These are phyloP conservation scores for Vitis rupestris DNA, from an alignment of 164 flowering plant species.

Conservation along the genomic window DNA sequence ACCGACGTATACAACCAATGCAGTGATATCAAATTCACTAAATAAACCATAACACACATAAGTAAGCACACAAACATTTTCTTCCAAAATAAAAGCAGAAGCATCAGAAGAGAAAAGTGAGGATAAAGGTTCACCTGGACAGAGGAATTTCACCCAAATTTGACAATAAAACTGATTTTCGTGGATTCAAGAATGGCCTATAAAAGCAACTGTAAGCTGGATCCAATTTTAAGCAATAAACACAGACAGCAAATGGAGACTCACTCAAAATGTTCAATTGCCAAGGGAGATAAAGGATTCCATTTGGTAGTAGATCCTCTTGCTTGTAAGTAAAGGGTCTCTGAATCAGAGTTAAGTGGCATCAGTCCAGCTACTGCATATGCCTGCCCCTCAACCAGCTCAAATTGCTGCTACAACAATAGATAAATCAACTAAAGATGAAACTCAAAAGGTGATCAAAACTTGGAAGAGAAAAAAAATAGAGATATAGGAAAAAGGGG, in stretches of 20 bases:
- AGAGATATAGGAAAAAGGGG: not conserved
- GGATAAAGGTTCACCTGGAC: slow-evolving; percentile 52
- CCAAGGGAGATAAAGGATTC: slow-evolving; percentile 48
- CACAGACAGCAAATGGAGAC: slow-evolving; percentile 18
- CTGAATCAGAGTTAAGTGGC: slow-evolving; percentile 53
- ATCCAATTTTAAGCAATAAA: slow-evolving; percentile 7
- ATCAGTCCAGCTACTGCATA: slow-evolving; percentile 63
- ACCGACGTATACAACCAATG: slow-evolving; percentile 72
- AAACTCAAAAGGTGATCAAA: slow-evolving; percentile 1
- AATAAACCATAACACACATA: slow-evolving; percentile 13
- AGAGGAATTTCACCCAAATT: slow-evolving; percentile 76
- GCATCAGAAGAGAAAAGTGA: slow-evolving; percentile 8
- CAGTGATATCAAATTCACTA: slow-evolving; percentile 95
- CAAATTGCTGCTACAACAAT: slow-evolving; percentile 43
- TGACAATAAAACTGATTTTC: slow-evolving; percentile 52
- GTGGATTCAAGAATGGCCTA: slow-evolving; percentile 83
- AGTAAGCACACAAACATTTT: slow-evolving; percentile 12
- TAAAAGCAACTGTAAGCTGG: slow-evolving; percentile 14
- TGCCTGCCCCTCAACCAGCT: slow-evolving; percentile 80
- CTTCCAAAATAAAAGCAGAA: slow-evolving; percentile 5
- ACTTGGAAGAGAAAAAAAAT: not conserved
- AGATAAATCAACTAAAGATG: slow-evolving; percentile 1
- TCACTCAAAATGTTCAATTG: slow-evolving; percentile 55
- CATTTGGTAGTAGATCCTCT: slow-evolving; percentile 71
- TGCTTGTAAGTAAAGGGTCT: slow-evolving; percentile 68